phyloP scores from a whole-genome alignment of 441 rosid genomes.

The Corymbia citriodora region DNA sequence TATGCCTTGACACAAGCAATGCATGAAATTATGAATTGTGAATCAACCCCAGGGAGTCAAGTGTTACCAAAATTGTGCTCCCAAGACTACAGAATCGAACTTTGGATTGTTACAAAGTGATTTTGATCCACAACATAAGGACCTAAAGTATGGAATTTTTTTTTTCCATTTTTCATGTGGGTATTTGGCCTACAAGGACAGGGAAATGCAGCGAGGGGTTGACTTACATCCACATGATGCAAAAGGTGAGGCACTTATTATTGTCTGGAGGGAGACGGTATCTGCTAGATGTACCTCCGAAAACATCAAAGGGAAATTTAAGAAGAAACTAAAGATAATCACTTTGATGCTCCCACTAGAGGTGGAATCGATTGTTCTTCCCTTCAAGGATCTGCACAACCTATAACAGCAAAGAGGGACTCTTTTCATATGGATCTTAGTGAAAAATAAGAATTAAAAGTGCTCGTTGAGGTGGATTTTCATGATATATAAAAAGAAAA shows the following conservation, averaged over 20 bases:
- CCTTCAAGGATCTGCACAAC: slow-evolving; percentile 50
- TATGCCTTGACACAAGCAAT: background rate
- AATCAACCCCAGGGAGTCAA: background rate
- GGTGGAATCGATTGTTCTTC: slow-evolving; percentile 21
- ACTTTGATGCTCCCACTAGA: slow-evolving; percentile 8
- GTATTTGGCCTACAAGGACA: background rate
- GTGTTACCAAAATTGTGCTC: background rate
- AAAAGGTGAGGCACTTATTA: background rate
- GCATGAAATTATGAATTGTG: background rate
- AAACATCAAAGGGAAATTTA: background rate
- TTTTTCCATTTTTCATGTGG: background rate
- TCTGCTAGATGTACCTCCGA: background rate
- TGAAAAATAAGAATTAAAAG: background rate
- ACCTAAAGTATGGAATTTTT: background rate
- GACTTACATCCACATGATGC: background rate
- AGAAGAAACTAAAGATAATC: background rate
- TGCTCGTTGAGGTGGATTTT: background rate
- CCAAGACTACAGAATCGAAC: background rate
- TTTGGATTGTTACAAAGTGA: background rate
- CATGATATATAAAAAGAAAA: background rate
- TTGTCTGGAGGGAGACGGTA: background rate
- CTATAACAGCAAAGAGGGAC: slow-evolving; percentile 11
- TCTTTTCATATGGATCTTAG: background rate
- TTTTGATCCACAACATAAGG: background rate
- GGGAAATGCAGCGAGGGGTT: background rate